Evolutionary conservation across 768 basidiomycete genomes (phyloP).

Genomic region (Termitomyces sp.): DNA sequence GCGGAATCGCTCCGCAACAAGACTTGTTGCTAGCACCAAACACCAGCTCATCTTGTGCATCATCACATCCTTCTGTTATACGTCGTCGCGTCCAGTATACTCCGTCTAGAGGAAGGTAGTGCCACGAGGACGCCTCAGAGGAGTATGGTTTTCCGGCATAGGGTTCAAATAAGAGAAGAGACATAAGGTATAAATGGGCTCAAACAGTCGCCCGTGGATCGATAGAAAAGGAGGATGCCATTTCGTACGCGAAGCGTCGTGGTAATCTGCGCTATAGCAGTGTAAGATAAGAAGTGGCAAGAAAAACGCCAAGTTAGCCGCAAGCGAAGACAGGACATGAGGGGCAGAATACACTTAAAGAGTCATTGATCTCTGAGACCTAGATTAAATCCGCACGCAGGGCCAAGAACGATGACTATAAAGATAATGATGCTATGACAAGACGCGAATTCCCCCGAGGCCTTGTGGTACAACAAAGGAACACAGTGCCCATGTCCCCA

Average conservation of each 20-base stretch:
- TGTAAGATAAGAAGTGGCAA: not conserved
- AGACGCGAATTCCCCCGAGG: not conserved
- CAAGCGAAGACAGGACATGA: not conserved
- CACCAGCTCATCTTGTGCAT: conserved; percentile 15
- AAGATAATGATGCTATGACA: conserved; percentile 2
- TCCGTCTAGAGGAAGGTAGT: conserved; percentile 15
- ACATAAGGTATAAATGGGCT: not conserved
- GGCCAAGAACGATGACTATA: not conserved
- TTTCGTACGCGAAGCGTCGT: not conserved
- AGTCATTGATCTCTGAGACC: not conserved
- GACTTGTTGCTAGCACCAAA: conserved; percentile 5
- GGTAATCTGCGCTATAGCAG: not conserved
- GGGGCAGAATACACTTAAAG: not conserved
- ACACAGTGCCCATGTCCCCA: not conserved
- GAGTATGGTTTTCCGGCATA: conserved; percentile 10
- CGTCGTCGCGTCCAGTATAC: conserved; percentile 6
- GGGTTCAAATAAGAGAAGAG: not conserved
- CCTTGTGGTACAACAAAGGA: not conserved
- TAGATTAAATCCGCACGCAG: not conserved
- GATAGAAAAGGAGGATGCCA: not conserved
- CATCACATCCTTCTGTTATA: conserved; percentile 8
- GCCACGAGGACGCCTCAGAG: conserved; percentile 16
- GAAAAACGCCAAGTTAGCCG: conserved; percentile 1
- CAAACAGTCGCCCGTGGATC: not conserved
- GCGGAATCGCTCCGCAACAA: conserved; percentile 12